Evolutionary conservation across 257 asterid genomes (phyloP), one percentile per base, ranked within the genome.

Genomic region (Fraxinus excelsior): DNA sequence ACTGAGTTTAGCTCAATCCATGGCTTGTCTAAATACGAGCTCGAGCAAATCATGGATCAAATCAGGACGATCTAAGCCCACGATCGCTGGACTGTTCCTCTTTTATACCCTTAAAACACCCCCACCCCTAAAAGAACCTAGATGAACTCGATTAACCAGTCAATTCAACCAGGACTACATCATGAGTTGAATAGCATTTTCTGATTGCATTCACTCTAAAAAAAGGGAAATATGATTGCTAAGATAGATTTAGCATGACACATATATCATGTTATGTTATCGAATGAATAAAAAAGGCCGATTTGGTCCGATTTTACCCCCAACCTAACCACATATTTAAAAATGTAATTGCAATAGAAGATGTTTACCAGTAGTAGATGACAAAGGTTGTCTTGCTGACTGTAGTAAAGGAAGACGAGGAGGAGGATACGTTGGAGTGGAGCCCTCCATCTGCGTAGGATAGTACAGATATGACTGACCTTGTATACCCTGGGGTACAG

Each of bases 401-500:
- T 83, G 94, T 58, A 82, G 82, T 44, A 85, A 76, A 38, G 92
- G 87, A 3, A 76, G 87, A 46, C 84, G 32, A 29, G 32, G 32
- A 29, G 32, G 32, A 29, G 32, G 85, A 80, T 74, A 89, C 32
- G 91, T 7, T 2, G 95, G 58, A 68, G 85, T 76, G 67, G 90
- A 62, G 76, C 80, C 85, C 70, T 84, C 90, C 83, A 79, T 80
- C 78, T 82, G 95, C 78, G 92, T 49, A 68, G 94, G 97, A 82
- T 94, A 92, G 86, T 94, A 94, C 49, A 87, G 80, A 80, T 88
- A 90, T 58, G 96, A 78, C 16, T 96, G 92, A 21, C 87, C 92
- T 77, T 88, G 94, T 73, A 86, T 67, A 72, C 92, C 87, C 62
- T 91, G 78, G 83, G 85, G 71, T 64, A 89, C 83, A 76, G 92